A percentile compares a stretch with the other conserved stretches of the same genome.
These are phyloP conservation scores for Penstemon barbatus DNA, from an alignment of 257 asterid species.

Conservation along the genomic window DNA sequence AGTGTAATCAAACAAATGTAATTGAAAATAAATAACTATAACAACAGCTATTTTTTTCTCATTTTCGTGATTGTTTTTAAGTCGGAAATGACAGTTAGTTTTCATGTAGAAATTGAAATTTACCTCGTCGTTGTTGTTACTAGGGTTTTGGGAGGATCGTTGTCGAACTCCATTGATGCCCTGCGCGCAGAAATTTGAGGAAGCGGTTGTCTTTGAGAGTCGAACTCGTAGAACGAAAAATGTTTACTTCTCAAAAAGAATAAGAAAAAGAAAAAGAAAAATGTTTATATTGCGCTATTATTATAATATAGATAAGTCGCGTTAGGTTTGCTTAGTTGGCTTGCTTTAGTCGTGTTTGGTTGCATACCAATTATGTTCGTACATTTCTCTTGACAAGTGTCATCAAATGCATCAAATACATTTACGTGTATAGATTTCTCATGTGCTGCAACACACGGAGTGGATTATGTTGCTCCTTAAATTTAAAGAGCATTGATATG, in stretches of 20 bases:
- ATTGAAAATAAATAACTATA: background rate
- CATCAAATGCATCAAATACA: too few species aligned
- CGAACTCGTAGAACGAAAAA: background rate
- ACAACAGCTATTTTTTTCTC: background rate
- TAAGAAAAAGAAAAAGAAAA: too few species aligned
- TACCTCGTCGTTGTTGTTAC: slow-evolving; percentile 28
- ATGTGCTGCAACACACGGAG: too few species aligned
- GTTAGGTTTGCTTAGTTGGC: too few species aligned
- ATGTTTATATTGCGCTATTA: too few species aligned
- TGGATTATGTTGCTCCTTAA: too few species aligned
- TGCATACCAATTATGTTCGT: too few species aligned
- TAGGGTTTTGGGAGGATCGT: slow-evolving; percentile 18
- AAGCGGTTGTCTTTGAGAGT: background rate
- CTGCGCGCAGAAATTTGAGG: background rate
- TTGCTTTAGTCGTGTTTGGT: too few species aligned
- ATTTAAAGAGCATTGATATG: too few species aligned
- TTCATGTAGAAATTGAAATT: background rate
- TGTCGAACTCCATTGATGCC: slow-evolving; percentile 27
- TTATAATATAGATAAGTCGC: too few species aligned
- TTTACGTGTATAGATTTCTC: too few species aligned
- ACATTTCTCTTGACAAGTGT: too few species aligned
- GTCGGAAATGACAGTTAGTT: slow-evolving; percentile 6
- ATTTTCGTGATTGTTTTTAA: background rate
- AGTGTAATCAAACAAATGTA: background rate
- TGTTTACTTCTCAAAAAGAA: background rate